Base-by-base conservation (phyloP, 2,329 filamentous ascomycete genomes). In the Aspergillus thermomutatus region DNA sequence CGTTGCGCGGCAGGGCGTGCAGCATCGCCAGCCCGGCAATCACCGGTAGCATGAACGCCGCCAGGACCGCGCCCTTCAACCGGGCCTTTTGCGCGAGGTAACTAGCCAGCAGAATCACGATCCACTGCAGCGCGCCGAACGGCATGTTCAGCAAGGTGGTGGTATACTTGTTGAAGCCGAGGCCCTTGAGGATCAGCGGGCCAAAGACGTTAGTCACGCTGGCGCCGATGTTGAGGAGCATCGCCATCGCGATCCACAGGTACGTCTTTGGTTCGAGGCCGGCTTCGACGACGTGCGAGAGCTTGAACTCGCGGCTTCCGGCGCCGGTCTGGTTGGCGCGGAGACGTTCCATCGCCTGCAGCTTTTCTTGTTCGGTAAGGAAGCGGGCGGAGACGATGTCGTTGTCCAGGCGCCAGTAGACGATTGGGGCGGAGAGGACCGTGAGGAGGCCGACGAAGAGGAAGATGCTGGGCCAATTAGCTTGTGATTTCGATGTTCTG, bases 101-200 rank as follows among this genome's bases (percentile, higher is more conserved):
- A 0, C 85, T 85, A 0, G 80, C 77, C 5, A 82, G 67, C 2
- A 89, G 70, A 55, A 89, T 86, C 49, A 86, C 74, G 8, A 85
- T 65, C 31, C 83, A 76, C 67, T 89, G 86, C 5, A 88, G 69
- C 0, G 79, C 80, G 1, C 86, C 86, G 58, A 88, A 88, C 0
- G 87, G 87, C 61, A 89, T 88, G 66, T 87, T 88, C 19, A 89
- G 77, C 3, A 89, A 73, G 3, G 82, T 84, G 0, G 84, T 83
- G 2, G 64, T 75, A 69, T 80, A 83, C 53, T 82, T 81, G 67
- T 85, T 79, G 59, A 83, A 87, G 0, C 84, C 84, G 1, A 89
- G 77, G 0, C 84, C 84, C 7, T 75, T 75, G 4, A 89, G 70
- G 54, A 89, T 87, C 8, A 88, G 72, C 0, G 86, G 85, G 0